These are phyloP conservation scores for Rasamsonia emersonii DNA, from an alignment of 2,329 filamentous ascomycete genomes.

Conservation along the genomic window DNA sequence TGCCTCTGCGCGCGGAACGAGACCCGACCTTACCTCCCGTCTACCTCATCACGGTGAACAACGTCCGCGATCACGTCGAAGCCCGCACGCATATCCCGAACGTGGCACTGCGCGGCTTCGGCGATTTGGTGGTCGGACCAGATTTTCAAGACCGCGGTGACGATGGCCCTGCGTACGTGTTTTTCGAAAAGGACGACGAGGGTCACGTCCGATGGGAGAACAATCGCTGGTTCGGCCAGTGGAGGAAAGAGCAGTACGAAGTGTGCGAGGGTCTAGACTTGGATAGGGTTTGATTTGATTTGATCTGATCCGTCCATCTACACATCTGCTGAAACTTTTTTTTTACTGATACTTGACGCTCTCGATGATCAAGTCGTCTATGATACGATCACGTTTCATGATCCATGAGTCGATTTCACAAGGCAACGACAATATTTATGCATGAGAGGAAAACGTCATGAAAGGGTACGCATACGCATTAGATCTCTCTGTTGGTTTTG, in stretches of 20 bases:
- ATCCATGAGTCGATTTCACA: too few species aligned
- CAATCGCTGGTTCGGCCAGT: slow-evolving; percentile 28
- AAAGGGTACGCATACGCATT: too few species aligned
- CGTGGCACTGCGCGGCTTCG: slow-evolving; percentile 22
- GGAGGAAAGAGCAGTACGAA: slow-evolving; percentile 27
- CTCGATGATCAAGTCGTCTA: too few species aligned
- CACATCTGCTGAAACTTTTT: too few species aligned
- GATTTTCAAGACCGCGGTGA: slow-evolving; percentile 9
- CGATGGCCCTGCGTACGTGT: slow-evolving; percentile 28
- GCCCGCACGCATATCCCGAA: slow-evolving; percentile 31
- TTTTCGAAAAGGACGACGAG: slow-evolving; percentile 30
- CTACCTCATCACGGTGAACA: slow-evolving; percentile 31
- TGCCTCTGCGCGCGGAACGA: slow-evolving; percentile 25
- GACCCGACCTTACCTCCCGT: slow-evolving; percentile 24
- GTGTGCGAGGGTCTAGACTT: slow-evolving; percentile 32
- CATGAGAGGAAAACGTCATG: too few species aligned
- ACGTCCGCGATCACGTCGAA: slow-evolving; percentile 25
- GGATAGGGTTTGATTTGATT: too few species aligned
- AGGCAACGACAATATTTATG: too few species aligned
- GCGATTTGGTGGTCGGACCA: slow-evolving; percentile 22
- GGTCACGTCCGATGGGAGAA: slow-evolving; percentile 22
- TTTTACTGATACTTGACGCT: too few species aligned
- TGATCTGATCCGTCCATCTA: too few species aligned
- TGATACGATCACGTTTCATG: too few species aligned
- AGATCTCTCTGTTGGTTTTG: too few species aligned